phyloP scores from a whole-genome alignment of 768 basidiomycete species.

The Crepidotus variabilis region DNA sequence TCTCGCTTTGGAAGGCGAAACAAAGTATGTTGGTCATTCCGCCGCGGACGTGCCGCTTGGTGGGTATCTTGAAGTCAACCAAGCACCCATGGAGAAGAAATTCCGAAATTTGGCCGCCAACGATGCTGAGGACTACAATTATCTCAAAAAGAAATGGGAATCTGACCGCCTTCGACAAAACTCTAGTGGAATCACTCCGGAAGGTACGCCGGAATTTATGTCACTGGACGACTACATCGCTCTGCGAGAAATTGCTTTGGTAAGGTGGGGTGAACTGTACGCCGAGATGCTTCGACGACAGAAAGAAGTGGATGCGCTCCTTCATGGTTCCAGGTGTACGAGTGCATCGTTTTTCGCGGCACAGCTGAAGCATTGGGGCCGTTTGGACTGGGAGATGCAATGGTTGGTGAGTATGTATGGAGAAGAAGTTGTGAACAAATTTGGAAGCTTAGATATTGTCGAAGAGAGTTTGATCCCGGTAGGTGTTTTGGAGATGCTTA shows the following conservation, averaged over 20 bases:
- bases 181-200: too few species aligned
- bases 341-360: neutral
- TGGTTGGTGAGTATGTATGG: constrained; percentile 32
- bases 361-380: constrained; percentile 6
- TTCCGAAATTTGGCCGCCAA: neutral
- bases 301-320: neutral
- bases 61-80: neutral
- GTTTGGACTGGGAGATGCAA: constrained; percentile 19
- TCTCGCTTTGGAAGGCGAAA: neutral
- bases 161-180: too few species aligned
- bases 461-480: constrained; percentile 24
- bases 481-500: neutral
- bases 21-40: neutral
- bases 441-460: constrained; percentile 29
- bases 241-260: neutral
- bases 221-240: neutral
- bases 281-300: neutral
- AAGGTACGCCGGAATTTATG: neutral
- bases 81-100: neutral
- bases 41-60: neutral
- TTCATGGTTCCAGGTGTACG: neutral
- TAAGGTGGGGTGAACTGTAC: neutral
- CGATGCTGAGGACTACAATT: neutral
- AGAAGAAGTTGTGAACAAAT: constrained; percentile 27
- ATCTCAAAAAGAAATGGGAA: neutral